These are phyloP conservation scores for Chloranthus sessilifolius DNA, from an alignment of 164 flowering plant species.

Conservation along the genomic window DNA sequence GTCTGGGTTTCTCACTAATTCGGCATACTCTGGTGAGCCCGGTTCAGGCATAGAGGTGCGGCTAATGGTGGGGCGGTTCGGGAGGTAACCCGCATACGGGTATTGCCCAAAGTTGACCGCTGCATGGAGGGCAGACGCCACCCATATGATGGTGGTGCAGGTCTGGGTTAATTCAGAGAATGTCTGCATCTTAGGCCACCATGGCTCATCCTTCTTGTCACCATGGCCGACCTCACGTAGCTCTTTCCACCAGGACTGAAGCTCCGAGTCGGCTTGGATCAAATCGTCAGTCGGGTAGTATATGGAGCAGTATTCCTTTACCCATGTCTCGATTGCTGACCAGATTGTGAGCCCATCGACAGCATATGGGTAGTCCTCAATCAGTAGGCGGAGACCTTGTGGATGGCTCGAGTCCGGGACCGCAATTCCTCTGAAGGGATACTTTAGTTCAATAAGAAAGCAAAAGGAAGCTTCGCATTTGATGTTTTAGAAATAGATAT, in stretches of 20 bases:
- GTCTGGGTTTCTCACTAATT: constrained; percentile 60
- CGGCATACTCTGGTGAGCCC: constrained; percentile 55
- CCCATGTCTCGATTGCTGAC: constrained; percentile 79
- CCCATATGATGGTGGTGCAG: constrained; percentile 75
- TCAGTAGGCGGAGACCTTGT: constrained; percentile 56
- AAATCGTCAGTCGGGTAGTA: constrained; percentile 53
- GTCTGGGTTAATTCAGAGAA: constrained; percentile 40
- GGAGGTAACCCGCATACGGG: constrained; percentile 79
- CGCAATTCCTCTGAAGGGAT: constrained; percentile 61
- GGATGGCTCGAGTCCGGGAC: constrained; percentile 47
- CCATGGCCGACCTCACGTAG: constrained; percentile 69
- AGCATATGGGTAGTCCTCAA: constrained; percentile 84
- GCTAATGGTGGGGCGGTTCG: constrained; percentile 79
- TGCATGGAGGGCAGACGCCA: constrained; percentile 88
- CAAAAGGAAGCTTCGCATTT: background rate
- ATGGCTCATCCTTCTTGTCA: constrained; percentile 59
- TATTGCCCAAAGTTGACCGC: constrained; percentile 92
- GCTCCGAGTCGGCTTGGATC: constrained; percentile 51
- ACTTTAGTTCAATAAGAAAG: background rate
- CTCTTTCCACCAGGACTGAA: constrained; percentile 86
- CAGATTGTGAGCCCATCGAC: constrained; percentile 86
- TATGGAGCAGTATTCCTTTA: constrained; percentile 54
- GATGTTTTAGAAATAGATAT: background rate
- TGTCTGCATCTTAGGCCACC: constrained; percentile 79
- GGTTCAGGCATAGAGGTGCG: constrained; percentile 80